A percentile compares a stretch with the other conserved stretches of the same genome.
Conservation (phyloP, 108 stramenopile genomes). For the Nitzschia sp. region DNA sequence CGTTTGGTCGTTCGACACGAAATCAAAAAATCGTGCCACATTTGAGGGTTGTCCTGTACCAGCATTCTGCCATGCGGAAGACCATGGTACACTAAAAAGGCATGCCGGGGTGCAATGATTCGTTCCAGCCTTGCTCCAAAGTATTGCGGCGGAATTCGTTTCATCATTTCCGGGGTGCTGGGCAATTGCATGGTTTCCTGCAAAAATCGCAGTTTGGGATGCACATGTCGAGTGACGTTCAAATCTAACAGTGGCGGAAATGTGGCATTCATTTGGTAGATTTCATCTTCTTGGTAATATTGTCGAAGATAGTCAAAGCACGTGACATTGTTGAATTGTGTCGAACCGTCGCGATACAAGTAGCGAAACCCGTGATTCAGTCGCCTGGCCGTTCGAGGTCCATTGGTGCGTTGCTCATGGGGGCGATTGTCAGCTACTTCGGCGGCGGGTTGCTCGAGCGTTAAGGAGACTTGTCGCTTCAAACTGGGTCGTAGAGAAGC, state of each 20-base stretch:
- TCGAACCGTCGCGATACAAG: slow-evolving; percentile 60
- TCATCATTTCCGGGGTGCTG: slow-evolving; percentile 17
- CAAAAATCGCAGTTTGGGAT: slow-evolving; percentile 80
- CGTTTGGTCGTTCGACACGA: slow-evolving; percentile 64
- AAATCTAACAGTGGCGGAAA: slow-evolving; percentile 79
- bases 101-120: slow-evolving; percentile 79
- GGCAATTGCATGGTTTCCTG: slow-evolving; percentile 49
- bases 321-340: slow-evolving; percentile 28
- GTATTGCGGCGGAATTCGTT: slow-evolving; percentile 57
- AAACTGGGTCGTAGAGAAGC: no score
- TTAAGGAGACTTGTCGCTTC: no score
- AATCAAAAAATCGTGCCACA: slow-evolving; percentile 64
- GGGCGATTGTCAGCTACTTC: slow-evolving; percentile 52
- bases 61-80: slow-evolving; percentile 43
- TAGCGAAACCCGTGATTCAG: slow-evolving; percentile 79
- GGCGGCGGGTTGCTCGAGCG: no score
- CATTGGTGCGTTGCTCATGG: slow-evolving; percentile 65
- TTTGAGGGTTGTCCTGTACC: slow-evolving; percentile 12
- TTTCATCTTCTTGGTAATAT: slow-evolving; percentile 53
- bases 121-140: slow-evolving; percentile 77
- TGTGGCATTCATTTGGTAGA: slow-evolving; percentile 50
- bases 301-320: slow-evolving; percentile 58
- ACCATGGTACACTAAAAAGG: slow-evolving; percentile 63
- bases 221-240: slow-evolving; percentile 64
- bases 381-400: slow-evolving; percentile 68